These are phyloP conservation scores for Angomonas deanei DNA, from an alignment of 208 protist species.

Conservation along the genomic window DNA sequence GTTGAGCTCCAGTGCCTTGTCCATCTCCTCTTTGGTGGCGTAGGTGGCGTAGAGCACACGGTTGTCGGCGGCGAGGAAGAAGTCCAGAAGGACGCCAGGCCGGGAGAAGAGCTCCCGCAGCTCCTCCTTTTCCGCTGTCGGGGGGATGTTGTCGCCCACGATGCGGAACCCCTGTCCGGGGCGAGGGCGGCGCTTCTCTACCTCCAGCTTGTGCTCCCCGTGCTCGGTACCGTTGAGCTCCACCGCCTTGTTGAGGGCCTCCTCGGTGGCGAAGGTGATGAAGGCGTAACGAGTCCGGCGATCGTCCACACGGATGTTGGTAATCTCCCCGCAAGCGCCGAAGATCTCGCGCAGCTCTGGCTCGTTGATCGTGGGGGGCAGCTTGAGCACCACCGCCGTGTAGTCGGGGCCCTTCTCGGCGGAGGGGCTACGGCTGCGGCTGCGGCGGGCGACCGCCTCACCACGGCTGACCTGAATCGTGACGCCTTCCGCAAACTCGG, in stretches of 20 bases:
- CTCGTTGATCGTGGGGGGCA: slow-evolving; percentile 14
- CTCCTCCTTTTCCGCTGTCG: slow-evolving; percentile 16
- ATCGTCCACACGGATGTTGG: slow-evolving; percentile 22
- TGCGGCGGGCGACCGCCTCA: not conserved
- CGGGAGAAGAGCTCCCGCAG: slow-evolving; percentile 38
- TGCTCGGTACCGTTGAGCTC: slow-evolving; percentile 34
- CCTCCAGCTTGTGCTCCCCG: slow-evolving; percentile 13
- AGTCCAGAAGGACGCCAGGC: slow-evolving; percentile 43
- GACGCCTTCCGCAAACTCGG: slow-evolving; percentile 27
- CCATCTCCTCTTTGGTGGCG: slow-evolving; percentile 22
- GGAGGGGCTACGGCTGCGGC: not conserved
- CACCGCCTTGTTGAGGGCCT: slow-evolving; percentile 16
- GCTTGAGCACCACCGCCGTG: slow-evolving; percentile 27
- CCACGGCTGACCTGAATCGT: slow-evolving; percentile 17
- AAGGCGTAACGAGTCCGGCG: not conserved
- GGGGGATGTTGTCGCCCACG: slow-evolving; percentile 28
- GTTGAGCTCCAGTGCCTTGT: slow-evolving; percentile 50
- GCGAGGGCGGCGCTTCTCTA: slow-evolving; percentile 5
- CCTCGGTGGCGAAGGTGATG: slow-evolving; percentile 21
- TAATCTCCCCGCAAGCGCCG: slow-evolving; percentile 21
- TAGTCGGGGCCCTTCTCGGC: not conserved
- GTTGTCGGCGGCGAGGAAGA: slow-evolving; percentile 27
- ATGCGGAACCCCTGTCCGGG: slow-evolving; percentile 26
- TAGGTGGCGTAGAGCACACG: slow-evolving; percentile 54
- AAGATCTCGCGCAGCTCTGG: slow-evolving; percentile 29